A percentile compares a stretch with the other conserved stretches of the same genome.
Evolutionary conservation across 164 flowering plant genomes (phyloP).

Genomic region (Vitis rupestris): DNA sequence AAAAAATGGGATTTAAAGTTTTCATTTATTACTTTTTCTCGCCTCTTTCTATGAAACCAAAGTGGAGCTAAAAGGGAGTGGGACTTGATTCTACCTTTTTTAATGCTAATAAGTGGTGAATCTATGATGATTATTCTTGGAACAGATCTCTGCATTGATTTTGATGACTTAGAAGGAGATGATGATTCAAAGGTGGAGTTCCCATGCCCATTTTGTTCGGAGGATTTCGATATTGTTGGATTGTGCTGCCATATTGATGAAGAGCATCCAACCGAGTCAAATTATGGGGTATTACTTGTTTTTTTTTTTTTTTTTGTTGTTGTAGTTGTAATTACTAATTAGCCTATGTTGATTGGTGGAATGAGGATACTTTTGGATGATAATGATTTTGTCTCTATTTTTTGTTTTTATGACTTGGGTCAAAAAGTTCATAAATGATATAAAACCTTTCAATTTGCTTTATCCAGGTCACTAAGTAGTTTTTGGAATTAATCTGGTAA

Average conservation of each 20-base stretch:
- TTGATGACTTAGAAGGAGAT: conserved; percentile 35
- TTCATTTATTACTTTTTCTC: no score
- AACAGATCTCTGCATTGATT: conserved; percentile 30
- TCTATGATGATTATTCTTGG: conserved; percentile 1
- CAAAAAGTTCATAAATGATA: neutral
- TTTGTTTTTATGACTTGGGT: neutral
- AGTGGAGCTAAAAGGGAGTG: no score
- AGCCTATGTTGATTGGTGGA: neutral
- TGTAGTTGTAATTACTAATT: neutral
- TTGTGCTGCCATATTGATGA: conserved; percentile 52
- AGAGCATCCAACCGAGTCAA: conserved; percentile 41
- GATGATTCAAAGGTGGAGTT: conserved; percentile 32
- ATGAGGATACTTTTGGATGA: neutral
- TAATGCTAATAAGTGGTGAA: neutral
- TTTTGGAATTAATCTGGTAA: no score
- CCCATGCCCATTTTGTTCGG: conserved; percentile 53
- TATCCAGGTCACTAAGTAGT: no score
- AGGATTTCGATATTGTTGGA: conserved; percentile 51
- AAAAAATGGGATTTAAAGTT: no score
- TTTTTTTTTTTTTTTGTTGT: neutral
- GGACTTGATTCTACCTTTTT: neutral
- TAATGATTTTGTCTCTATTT: neutral
- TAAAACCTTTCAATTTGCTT: no score
- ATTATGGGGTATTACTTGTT: conserved; percentile 32
- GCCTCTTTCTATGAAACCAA: no score